Evolutionary conservation across 192 early-diverging fungal genomes (phyloP).

Genomic region (Piromyces sp.): DNA sequence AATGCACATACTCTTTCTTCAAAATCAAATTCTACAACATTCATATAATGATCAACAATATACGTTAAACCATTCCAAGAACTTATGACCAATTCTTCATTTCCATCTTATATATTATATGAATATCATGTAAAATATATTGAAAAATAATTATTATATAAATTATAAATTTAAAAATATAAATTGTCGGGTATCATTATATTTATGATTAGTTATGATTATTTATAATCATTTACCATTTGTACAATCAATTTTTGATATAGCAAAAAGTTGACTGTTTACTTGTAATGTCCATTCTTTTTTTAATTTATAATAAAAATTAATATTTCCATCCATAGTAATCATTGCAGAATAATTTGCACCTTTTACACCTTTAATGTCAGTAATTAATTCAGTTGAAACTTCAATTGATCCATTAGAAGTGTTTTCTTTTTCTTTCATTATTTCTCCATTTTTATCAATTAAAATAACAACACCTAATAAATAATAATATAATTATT

Average conservation of each 20-base stretch:
- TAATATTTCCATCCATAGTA: background rate
- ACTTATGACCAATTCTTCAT: background rate
- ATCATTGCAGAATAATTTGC: background rate
- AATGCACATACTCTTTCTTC: background rate
- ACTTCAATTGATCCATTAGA: background rate
- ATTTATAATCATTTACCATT: background rate
- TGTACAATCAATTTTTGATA: background rate
- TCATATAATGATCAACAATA: background rate
- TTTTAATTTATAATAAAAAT: background rate
- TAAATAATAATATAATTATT: background rate
- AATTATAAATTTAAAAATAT: background rate
- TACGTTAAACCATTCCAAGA: background rate
- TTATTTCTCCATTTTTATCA: background rate
- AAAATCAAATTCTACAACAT: background rate
- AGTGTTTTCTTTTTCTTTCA: background rate
- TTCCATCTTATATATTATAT: background rate
- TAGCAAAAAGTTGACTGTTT: background rate
- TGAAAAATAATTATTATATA: too few species aligned
- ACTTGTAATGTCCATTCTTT: background rate
- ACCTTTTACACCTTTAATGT: background rate
- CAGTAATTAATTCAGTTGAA: background rate
- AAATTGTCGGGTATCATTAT: background rate
- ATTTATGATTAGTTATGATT: too few species aligned
- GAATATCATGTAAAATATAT: too few species aligned
- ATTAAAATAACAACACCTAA: background rate